Base-by-base conservation (phyloP, 306 rosid species). In the Spatholobus suberectus region DNA sequence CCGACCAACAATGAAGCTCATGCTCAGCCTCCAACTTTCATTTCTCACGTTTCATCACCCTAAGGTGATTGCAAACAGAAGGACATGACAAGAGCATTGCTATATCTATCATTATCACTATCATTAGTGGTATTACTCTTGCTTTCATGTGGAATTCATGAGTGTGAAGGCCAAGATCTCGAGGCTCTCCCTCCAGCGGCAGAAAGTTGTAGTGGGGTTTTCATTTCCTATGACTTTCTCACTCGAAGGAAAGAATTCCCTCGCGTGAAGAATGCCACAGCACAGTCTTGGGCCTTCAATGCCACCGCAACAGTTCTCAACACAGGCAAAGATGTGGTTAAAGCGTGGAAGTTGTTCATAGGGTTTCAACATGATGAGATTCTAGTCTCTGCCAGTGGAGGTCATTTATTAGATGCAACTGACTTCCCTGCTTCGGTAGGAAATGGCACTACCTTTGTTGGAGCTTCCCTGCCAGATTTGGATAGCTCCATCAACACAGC, bases 221-320 rank as follows among this genome's bases (percentile, higher is more conserved):
- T 34, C 84, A 55, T 91, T 23, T 82, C 92, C 70, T 87, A 91
- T 18, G 63, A 74, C 47, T 83, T 86, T 12, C 11, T 54, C 1
- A 52, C 44, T 0, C 69, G 90, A 52, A 58, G 12, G 3, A 86
- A 81, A 51, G 83, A 23, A 34, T 85, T 32, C 26, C 92, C 91
- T 15, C 81, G 23, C 1, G 23, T 87, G 1, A 87, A 82, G 81
- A 86, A 89, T 4, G 88, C 57, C 0, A 58, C 83, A 1, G 87
- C 87, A 0, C 91, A 89, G 54, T 37, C 92, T 0, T 89, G 90
- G 91, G 85, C 88, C 59, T 91, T 91, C 84, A 84, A 87, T 4
- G 21, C 94, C 66, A 84, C 89, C 0, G 85, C 90, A 2, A 66
- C 65, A 6, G 68, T 91, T 17, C 72, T 91, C 18, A 89, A 89